These are phyloP conservation scores for Schwanniomyces etchellsii DNA, from an alignment of 1,139 yeast species.

Conservation along the genomic window DNA sequence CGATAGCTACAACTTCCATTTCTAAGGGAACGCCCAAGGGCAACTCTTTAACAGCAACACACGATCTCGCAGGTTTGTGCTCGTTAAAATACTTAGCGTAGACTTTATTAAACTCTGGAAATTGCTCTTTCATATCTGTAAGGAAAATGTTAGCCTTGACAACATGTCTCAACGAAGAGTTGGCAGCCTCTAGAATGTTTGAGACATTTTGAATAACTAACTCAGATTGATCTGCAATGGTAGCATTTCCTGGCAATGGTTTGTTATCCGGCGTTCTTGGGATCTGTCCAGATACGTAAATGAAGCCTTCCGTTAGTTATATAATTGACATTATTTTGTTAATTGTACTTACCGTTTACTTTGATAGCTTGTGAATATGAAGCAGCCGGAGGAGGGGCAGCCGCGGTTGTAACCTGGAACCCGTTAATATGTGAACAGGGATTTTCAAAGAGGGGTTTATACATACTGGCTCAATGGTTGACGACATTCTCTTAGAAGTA, in stretches of 20 bases:
- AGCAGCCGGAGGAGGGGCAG: slow-evolving; percentile 95
- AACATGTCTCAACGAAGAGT: slow-evolving; percentile 73
- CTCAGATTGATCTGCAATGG: slow-evolving; percentile 76
- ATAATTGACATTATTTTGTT: slow-evolving; percentile 3
- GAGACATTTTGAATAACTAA: slow-evolving; percentile 75
- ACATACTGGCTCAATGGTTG: slow-evolving; percentile 41
- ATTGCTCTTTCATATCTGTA: slow-evolving; percentile 74
- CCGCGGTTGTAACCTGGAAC: slow-evolving; percentile 52
- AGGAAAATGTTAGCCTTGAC: slow-evolving; percentile 85
- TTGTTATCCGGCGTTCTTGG: slow-evolving; percentile 83
- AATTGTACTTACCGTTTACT: slow-evolving; percentile 69
- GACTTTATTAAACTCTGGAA: slow-evolving; percentile 75
- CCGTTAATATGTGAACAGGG: too few relatives aligned
- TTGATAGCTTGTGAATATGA: slow-evolving; percentile 91
- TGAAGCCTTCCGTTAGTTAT: slow-evolving; percentile 47
- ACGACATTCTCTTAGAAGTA: slow-evolving; percentile 30
- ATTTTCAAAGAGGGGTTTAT: background rate
- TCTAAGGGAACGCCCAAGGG: slow-evolving; percentile 79
- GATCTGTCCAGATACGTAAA: slow-evolving; percentile 93
- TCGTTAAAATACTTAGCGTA: slow-evolving; percentile 73
- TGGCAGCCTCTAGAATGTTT: slow-evolving; percentile 73
- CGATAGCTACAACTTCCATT: slow-evolving; percentile 77
- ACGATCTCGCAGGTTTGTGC: slow-evolving; percentile 93
- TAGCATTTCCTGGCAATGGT: slow-evolving; percentile 63
- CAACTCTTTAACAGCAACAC: slow-evolving; percentile 84